Base-by-base conservation (phyloP, 805 yeast species). In the Ogataea allantospora region DNA sequence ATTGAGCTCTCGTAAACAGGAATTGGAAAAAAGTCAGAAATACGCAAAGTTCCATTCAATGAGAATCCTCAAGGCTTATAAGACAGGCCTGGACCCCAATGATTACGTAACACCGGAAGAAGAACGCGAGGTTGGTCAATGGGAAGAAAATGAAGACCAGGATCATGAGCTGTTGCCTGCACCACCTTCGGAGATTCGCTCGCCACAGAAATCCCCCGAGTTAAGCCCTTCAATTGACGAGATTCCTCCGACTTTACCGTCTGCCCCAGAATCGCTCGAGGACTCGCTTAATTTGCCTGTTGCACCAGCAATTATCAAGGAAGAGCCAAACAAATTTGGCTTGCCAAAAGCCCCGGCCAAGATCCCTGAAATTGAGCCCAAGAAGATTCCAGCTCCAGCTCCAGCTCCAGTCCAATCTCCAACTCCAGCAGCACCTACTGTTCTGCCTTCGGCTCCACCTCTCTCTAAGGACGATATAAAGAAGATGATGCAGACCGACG, bases 1-100 rank as follows among this genome's bases (percentile, higher is more conserved):
- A 8, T 46, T 41, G 22, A 12, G 18, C 3, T 55, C 28, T 25
- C 51, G 55, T 8, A 39, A 39, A n/a, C 50, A 38, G 15, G 58
- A 40, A 21, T 46, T 54, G 33, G 55, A 44, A 16, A 46, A 43
- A 55, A 75, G 76, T 52, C 66, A 71, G 31, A 78, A 77, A 51
- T 83, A 75, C 47, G 75, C 84, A 11, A 80, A 80, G 54, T 80
- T 65, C 53, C 83, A 78, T 45, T 75, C 82, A 11, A 70, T 77
- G 6, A 60, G 84, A 25, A 79, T 81, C 18, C 54, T 80, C 35
- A 71, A 67, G 44, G 68, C 76, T 0, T 48, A 67, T 25, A 71
- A 66, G 42, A 55, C 55, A 6, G 79, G 78, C 1, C 68, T 70
- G 24, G 78, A 80, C 50, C 85, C 85, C 5, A 77, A 82, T 57